phyloP scores from a whole-genome alignment of 2,329 filamentous ascomycete species.

The Penicillium sp. region DNA sequence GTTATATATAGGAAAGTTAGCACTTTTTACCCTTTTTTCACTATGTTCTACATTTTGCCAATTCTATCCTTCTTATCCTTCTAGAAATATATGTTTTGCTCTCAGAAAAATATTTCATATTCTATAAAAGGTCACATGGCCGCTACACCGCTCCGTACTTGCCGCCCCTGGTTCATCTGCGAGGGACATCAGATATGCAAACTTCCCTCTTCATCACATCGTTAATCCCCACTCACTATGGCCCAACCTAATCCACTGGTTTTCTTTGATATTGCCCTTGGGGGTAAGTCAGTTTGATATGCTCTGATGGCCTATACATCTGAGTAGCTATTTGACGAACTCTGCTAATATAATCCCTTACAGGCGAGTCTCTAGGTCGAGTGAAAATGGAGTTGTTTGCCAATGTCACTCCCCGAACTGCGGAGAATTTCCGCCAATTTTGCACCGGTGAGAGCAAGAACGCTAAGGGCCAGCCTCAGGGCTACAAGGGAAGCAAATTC shows the following conservation, averaged over 20 bases:
- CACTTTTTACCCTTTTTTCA: not conserved
- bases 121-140: not conserved
- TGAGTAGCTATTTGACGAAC: not conserved
- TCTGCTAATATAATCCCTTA: not conserved
- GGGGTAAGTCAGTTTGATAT: conserved; percentile 37
- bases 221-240: conserved; percentile 5
- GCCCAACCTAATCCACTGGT: conserved; percentile 42
- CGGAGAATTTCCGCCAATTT: conserved; percentile 96
- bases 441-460: conserved; percentile 92
- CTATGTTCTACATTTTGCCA: not conserved
- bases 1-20: not conserved
- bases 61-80: not conserved
- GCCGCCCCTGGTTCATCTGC: not conserved
- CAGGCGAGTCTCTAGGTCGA: conserved; percentile 80
- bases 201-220: not conserved
- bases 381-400: conserved; percentile 90
- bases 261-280: conserved; percentile 51
- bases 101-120: not conserved
- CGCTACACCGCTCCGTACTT: not conserved
- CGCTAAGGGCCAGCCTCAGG: conserved; percentile 71
- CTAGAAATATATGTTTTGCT: not conserved
- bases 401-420: conserved; percentile 78
- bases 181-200: not conserved
- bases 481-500: conserved; percentile 93
- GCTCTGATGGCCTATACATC: not conserved